phyloP scores from a whole-genome alignment of 1,139 yeast species.

The Suhomyces taliae region DNA sequence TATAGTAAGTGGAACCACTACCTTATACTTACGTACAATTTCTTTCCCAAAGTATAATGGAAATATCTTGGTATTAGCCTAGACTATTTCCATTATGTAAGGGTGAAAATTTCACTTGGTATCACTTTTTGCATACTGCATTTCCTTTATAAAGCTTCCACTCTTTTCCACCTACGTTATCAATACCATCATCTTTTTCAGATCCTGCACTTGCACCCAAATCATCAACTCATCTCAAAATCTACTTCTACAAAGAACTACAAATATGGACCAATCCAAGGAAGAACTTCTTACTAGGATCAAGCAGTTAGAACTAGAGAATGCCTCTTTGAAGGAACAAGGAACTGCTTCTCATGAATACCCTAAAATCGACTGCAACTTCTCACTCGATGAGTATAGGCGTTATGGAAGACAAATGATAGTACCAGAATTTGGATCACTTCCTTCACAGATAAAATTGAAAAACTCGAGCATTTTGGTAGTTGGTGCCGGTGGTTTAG shows the following conservation, averaged over 20 bases:
- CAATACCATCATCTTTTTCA: not conserved
- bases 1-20: no score
- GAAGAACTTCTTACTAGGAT: slow-evolving; percentile 24
- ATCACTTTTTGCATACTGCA: no score
- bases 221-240: not conserved
- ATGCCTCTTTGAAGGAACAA: slow-evolving; percentile 17
- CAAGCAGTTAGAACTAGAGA: slow-evolving; percentile 26
- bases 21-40: no score
- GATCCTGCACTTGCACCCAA: not conserved
- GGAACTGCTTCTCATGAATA: not conserved
- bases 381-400: slow-evolving; percentile 62
- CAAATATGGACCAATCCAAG: slow-evolving; percentile 9
- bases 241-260: not conserved
- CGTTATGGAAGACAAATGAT: slow-evolving; percentile 96
- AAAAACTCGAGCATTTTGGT: slow-evolving; percentile 64
- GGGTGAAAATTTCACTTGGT: no score
- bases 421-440: slow-evolving; percentile 71
- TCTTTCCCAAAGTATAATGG: no score
- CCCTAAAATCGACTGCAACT: slow-evolving; percentile 7
- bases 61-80: no score
- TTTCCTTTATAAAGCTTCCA: no score
- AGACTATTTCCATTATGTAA: no score
- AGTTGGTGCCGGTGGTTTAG: slow-evolving; percentile 96
- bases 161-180: not conserved
- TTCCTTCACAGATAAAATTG: slow-evolving; percentile 55